Percentiles rank a stretch among this genome's conserved stretches.
These are phyloP conservation scores for Neurospora sp. DNA, from an alignment of 495 filamentous ascomycete genomes.

Conservation along the genomic window DNA sequence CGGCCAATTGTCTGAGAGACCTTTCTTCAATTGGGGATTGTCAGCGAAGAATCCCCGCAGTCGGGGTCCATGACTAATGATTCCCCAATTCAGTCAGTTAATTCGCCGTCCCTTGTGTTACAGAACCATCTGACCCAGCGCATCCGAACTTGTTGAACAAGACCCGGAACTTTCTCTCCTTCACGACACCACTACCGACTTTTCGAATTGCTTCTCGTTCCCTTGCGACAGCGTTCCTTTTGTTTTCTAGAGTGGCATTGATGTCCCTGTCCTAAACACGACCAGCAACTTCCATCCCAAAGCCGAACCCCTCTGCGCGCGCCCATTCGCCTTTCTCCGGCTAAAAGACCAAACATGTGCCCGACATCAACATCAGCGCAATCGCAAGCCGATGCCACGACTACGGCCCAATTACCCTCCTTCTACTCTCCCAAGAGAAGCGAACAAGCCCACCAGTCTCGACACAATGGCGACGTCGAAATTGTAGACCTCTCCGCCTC, in stretches of 20 bases:
- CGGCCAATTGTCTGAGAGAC: background rate
- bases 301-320: background rate
- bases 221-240: background rate
- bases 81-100: background rate
- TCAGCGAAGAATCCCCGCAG: background rate
- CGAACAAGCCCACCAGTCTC: slow-evolving; percentile 11
- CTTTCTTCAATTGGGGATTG: background rate
- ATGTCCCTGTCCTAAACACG: background rate
- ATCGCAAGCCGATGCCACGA: slow-evolving; percentile 16
- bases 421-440: slow-evolving; percentile 38
- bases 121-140: background rate
- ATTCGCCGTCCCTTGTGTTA: background rate
- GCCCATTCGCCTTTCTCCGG: background rate
- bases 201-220: background rate
- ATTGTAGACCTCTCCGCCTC: slow-evolving; percentile 13
- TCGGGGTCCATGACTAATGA: background rate
- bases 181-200: background rate
- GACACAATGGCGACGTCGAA: slow-evolving; percentile 12
- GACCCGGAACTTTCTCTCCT: background rate
- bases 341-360: background rate
- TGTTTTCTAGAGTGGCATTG: background rate
- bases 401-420: slow-evolving; percentile 24
- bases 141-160: background rate
- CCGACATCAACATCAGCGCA: slow-evolving; percentile 4
- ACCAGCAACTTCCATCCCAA: background rate